These are phyloP conservation scores for Cutaneotrichosporon sp. DNA, from an alignment of 1,284 basidiomycete species.

Conservation along the genomic window DNA sequence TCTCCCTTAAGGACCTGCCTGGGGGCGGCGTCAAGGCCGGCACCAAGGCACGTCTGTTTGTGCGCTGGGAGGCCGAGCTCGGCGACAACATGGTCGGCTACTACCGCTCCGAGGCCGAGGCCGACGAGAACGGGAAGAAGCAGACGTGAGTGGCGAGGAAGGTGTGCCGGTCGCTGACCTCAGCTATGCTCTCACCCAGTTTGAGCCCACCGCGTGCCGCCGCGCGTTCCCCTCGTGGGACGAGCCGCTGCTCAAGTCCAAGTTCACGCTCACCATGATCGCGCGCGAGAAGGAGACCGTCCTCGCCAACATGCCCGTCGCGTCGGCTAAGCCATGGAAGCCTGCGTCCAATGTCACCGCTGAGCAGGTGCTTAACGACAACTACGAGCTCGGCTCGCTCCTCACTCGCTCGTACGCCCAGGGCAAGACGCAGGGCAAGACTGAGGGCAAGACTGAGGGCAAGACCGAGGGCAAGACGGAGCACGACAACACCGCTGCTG, in stretches of 20 bases:
- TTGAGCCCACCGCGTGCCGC: slow-evolving; percentile 82
- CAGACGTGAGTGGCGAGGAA: slow-evolving; percentile 49
- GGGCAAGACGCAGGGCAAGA: slow-evolving; percentile 52
- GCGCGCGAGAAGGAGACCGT: slow-evolving; percentile 70
- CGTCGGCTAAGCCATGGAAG: slow-evolving; percentile 59
- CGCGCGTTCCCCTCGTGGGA: slow-evolving; percentile 85
- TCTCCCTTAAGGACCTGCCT: slow-evolving; percentile 64
- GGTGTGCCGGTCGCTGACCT: not conserved
- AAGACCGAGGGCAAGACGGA: slow-evolving; percentile 50
- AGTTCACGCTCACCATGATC: slow-evolving; percentile 78
- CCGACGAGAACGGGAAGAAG: slow-evolving; percentile 56
- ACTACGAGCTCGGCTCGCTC: slow-evolving; percentile 51
- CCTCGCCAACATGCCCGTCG: slow-evolving; percentile 76
- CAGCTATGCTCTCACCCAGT: slow-evolving; percentile 74
- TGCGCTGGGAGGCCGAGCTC: slow-evolving; percentile 61
- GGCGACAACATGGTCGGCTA: slow-evolving; percentile 65
- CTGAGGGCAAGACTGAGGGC: slow-evolving; percentile 50
- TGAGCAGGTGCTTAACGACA: slow-evolving; percentile 39
- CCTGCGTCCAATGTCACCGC: slow-evolving; percentile 39
- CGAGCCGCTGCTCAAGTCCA: slow-evolving; percentile 89
- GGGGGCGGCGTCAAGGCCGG: slow-evolving; percentile 66
- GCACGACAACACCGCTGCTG: slow-evolving; percentile 38
- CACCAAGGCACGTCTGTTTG: slow-evolving; percentile 59
- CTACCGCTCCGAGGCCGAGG: slow-evolving; percentile 54
- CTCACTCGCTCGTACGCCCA: slow-evolving; percentile 35